These are phyloP conservation scores for Microcera coccophila DNA, from an alignment of 2,329 filamentous ascomycete species.

Conservation along the genomic window DNA sequence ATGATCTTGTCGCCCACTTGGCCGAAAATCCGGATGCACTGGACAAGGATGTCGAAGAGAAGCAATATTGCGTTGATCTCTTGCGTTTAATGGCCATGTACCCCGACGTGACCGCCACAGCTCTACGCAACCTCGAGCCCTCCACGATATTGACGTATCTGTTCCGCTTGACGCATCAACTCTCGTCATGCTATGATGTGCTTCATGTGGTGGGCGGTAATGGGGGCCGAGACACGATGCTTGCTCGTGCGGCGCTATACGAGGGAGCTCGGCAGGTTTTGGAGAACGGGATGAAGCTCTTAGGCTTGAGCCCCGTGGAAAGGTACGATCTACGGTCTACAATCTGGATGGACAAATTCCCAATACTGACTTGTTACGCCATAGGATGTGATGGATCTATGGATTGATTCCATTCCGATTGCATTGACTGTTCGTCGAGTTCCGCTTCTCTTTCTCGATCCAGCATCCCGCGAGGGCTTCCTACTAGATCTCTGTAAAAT, in stretches of 20 bases:
- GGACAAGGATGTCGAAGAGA: conserved; percentile 3
- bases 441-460: no score
- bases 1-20: conserved; percentile 45
- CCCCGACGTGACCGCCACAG: conserved; percentile 60
- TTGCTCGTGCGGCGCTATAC: conserved; percentile 8
- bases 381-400: no score
- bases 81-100: conserved; percentile 58
- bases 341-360: no score
- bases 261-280: conserved; percentile 8
- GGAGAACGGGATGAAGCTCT: conserved; percentile 10
- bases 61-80: conserved; percentile 29
- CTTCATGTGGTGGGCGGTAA: not conserved
- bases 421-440: no score
- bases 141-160: conserved; percentile 62
- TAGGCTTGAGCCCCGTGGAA: conserved; percentile 13
- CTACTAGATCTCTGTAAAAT: no score
- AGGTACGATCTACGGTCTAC: no score
- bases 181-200: not conserved
- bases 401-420: no score
- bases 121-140: conserved; percentile 61
- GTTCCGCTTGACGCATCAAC: conserved; percentile 5
- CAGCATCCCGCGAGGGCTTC: no score
- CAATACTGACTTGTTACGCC: no score
- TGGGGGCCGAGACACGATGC: conserved; percentile 1
- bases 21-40: not conserved